These are phyloP conservation scores for Glaciozyma martinii DNA, from an alignment of 768 basidiomycete species.

Conservation along the genomic window DNA sequence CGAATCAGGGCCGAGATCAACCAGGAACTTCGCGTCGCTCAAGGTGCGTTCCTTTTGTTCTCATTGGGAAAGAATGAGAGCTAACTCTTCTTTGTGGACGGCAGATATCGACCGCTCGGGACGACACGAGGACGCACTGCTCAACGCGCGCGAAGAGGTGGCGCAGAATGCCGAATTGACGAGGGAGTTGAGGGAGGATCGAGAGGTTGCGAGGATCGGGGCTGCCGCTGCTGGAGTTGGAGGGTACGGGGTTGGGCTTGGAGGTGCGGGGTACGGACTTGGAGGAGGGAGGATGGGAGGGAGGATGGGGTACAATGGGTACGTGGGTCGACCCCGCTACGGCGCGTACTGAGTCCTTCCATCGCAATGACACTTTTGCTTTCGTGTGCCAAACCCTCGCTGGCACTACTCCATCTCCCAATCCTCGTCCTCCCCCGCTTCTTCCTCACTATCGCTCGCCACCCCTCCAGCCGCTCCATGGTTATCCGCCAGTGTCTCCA, in stretches of 20 bases:
- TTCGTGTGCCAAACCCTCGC: no score
- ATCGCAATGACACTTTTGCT: no score
- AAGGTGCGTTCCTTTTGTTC: no score
- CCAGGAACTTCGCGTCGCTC: background rate
- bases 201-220: background rate
- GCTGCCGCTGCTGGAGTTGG: background rate
- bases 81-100: background rate
- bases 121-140: constrained; percentile 2
- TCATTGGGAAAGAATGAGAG: no score
- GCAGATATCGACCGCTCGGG: constrained; percentile 3
- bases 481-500: constrained; percentile 19
- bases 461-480: constrained; percentile 1
- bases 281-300: background rate
- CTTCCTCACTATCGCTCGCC: background rate
- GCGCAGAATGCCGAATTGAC: background rate
- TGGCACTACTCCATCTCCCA: background rate
- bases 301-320: background rate
- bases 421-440: constrained; percentile 14
- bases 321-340: no score
- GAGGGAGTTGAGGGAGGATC: constrained; percentile 1
- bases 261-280: background rate
- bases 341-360: no score
- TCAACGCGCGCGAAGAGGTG: background rate
- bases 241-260: background rate
- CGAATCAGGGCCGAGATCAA: constrained; percentile 5